Percentiles rank a stretch among this genome's conserved stretches.
Evolutionary conservation across 1,139 yeast species (phyloP).

Genomic region (Pichia norvegensis): DNA sequence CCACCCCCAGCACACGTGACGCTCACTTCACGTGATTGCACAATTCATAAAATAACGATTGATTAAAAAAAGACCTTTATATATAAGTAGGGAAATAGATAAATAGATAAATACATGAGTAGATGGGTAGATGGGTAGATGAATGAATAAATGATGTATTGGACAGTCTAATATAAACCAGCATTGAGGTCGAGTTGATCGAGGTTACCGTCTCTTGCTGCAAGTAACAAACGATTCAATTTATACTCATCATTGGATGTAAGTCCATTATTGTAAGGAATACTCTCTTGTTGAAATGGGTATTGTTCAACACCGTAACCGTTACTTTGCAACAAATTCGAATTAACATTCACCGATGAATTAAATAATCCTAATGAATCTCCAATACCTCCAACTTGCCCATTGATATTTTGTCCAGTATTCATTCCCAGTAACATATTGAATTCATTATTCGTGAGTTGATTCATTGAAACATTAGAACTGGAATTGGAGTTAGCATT

Average conservation of each 20-base stretch:
- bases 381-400: slow-evolving; percentile 12
- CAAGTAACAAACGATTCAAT: slow-evolving; percentile 27
- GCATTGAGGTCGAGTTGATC: slow-evolving; percentile 26
- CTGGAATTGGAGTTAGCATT: not conserved
- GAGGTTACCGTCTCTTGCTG: slow-evolving; percentile 26
- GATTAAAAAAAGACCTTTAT: too few relatives aligned
- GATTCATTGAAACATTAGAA: slow-evolving; percentile 12
- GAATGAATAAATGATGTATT: too few relatives aligned
- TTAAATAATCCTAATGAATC: slow-evolving; percentile 16
- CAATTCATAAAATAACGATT: too few relatives aligned
- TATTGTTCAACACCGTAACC: slow-evolving; percentile 14
- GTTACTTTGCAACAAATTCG: slow-evolving; percentile 10
- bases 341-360: slow-evolving; percentile 12
- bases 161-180: slow-evolving; percentile 15
- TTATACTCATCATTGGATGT: slow-evolving; percentile 21
- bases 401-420: not conserved
- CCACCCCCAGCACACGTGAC: too few relatives aligned
- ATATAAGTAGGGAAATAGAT: too few relatives aligned
- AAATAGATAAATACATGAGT: too few relatives aligned
- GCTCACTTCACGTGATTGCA: too few relatives aligned
- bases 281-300: slow-evolving; percentile 19
- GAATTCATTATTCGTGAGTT: slow-evolving; percentile 11
- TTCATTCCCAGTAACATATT: slow-evolving; percentile 12
- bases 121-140: too few relatives aligned
- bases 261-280: slow-evolving; percentile 21